These are phyloP conservation scores for Erythrophleum ivorense DNA, from an alignment of 331 rosid genomes.

Conservation along the genomic window DNA sequence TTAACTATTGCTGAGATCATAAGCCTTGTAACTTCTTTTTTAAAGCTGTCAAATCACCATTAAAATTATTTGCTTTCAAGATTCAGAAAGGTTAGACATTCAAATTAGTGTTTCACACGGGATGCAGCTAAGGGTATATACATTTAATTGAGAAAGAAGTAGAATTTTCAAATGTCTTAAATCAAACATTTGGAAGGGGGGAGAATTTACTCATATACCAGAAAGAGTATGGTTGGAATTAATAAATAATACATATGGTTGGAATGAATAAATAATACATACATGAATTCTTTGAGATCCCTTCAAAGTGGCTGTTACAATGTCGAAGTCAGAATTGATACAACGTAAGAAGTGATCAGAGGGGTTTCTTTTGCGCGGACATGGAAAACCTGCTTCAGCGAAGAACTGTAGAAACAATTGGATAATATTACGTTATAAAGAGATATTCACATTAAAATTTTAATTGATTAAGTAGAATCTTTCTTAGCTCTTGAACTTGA, in stretches of 20 bases:
- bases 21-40: neutral
- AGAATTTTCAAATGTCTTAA: neutral
- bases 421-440: conserved; percentile 3
- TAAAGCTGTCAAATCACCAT: neutral
- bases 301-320: conserved; percentile 76
- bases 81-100: neutral
- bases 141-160: neutral
- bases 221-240: conserved; percentile 9
- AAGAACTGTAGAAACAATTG: conserved; percentile 68
- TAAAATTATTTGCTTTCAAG: neutral
- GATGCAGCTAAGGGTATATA: neutral
- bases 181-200: neutral
- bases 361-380: conserved; percentile 90
- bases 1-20: neutral
- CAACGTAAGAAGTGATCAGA: conserved; percentile 97
- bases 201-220: neutral
- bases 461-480: neutral
- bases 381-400: conserved; percentile 94
- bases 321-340: conserved; percentile 87
- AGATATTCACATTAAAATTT: conserved; percentile 1
- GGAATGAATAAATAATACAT: conserved; percentile 31
- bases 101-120: neutral
- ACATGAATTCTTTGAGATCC: conserved; percentile 74
- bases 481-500: neutral
- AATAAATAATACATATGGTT: conserved; percentile 36